Percentiles rank a stretch among this genome's conserved stretches.
phyloP scores from a whole-genome alignment of 2,329 filamentous ascomycete species.

The Rhytidhysteron rufulum region DNA sequence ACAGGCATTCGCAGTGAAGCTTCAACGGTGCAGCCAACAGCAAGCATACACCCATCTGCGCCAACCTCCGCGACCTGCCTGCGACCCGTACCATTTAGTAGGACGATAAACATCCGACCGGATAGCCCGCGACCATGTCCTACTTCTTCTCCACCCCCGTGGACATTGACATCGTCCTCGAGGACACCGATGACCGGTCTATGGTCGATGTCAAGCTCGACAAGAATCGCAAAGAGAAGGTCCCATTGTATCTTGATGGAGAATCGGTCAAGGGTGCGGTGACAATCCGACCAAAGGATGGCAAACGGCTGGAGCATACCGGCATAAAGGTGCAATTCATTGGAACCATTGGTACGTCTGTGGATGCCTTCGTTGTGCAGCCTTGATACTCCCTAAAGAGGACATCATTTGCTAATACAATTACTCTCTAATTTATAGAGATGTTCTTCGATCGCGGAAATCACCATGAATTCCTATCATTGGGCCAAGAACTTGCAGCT shows the following conservation, averaged over 20 bases:
- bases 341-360: conserved; percentile 78
- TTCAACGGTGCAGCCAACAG: too few species aligned
- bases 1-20: not conserved
- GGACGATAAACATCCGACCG: too few species aligned
- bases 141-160: conserved; percentile 93
- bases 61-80: not conserved
- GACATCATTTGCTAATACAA: not conserved
- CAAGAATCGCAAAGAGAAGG: conserved; percentile 96
- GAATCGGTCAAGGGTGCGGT: conserved; percentile 97
- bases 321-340: conserved; percentile 99
- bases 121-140: conserved; percentile 78
- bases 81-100: conserved; percentile 1
- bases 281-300: conserved; percentile 94
- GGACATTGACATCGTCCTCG: conserved; percentile 97
- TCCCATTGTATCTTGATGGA: conserved; percentile 94
- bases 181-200: conserved; percentile 87
- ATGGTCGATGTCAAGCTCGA: conserved; percentile 98
- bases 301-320: conserved; percentile 94
- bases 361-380: not conserved
- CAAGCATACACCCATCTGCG: too few species aligned
- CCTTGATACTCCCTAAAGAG: conserved; percentile 4
- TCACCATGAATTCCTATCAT: conserved; percentile 97
- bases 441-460: conserved; percentile 99
- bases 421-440: conserved; percentile 54
- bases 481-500: conserved; percentile 93